phyloP scores from a whole-genome alignment of 2,329 filamentous ascomycete species.

The Macrophomina pseudophaseolina region DNA sequence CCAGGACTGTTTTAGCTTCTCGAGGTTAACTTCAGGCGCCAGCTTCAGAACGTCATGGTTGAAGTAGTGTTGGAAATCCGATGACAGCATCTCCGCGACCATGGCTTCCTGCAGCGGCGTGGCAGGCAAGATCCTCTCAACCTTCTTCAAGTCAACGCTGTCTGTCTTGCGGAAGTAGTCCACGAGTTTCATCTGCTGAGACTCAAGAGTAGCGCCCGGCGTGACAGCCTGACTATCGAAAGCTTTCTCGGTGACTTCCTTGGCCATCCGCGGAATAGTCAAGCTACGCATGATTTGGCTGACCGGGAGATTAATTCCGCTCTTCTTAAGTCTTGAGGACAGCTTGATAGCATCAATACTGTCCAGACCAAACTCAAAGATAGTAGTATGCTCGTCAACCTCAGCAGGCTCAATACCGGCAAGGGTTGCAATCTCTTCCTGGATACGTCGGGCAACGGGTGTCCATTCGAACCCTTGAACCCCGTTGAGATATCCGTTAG shows the following conservation, averaged over 20 bases:
- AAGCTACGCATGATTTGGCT: conserved; percentile 77
- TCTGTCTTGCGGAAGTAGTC: conserved; percentile 43
- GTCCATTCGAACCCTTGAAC: conserved; percentile 63
- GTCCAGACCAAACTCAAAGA: conserved; percentile 85
- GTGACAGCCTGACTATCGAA: conserved; percentile 6
- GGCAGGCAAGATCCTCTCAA: conserved; percentile 70
- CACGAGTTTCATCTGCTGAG: conserved; percentile 42
- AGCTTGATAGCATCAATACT: conserved; percentile 92
- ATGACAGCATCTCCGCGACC: conserved; percentile 79
- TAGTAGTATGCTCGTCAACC: conserved; percentile 65
- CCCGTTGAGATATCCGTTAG: conserved; percentile 31
- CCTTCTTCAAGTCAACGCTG: conserved; percentile 40
- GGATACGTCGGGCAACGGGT: conserved; percentile 57
- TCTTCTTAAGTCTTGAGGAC: conserved; percentile 70
- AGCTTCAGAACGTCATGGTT: conserved; percentile 80
- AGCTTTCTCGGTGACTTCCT: conserved; percentile 29
- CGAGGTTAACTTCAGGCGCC: conserved; percentile 57
- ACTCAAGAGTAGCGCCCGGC: conserved; percentile 31
- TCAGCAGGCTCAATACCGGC: conserved; percentile 58
- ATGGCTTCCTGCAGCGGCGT: conserved; percentile 89
- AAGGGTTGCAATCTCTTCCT: conserved; percentile 67
- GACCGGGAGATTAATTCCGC: conserved; percentile 67
- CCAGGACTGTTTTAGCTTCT: conserved; percentile 67
- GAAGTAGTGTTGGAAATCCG: conserved; percentile 77
- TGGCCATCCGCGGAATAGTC: conserved; percentile 67